Conservation (phyloP, 306 rosid species). For the Nissolia schottii region DNA sequence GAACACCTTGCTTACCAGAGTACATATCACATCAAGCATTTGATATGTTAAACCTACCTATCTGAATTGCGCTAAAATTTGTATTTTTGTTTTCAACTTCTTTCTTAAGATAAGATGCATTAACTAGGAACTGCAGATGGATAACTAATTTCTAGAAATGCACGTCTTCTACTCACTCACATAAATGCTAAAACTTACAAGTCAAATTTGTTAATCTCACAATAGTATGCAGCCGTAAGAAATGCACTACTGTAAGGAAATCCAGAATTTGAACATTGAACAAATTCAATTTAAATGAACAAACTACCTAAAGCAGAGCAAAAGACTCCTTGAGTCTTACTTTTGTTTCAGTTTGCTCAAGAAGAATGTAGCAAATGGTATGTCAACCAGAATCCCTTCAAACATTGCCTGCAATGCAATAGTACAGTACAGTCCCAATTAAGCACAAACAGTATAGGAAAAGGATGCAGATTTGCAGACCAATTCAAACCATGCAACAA, state of each 20-base stretch:
- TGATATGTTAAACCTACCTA: not conserved
- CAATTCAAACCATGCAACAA: not conserved
- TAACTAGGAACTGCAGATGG: not conserved
- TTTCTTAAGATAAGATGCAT: not conserved
- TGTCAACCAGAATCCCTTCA: constrained; percentile 97
- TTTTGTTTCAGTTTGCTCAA: constrained; percentile 93
- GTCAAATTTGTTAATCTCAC: not conserved
- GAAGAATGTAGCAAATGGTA: constrained; percentile 96
- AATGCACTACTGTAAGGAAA: not conserved
- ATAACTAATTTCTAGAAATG: not conserved
- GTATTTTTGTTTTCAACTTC: constrained; percentile 35
- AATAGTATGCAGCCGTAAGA: not conserved
- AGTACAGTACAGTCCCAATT: not conserved
- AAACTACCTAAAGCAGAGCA: constrained; percentile 18
- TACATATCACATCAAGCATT: not conserved
- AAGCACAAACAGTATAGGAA: not conserved
- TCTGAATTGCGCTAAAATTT: not conserved
- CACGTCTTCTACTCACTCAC: not conserved
- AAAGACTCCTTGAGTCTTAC: constrained; percentile 51
- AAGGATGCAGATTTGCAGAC: not conserved
- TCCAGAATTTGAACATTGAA: constrained; percentile 6
- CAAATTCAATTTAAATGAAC: constrained; percentile 3
- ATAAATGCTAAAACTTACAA: constrained; percentile 1
- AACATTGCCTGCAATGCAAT: constrained; percentile 82
- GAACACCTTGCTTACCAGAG: not conserved